Evolutionary conservation across 768 basidiomycete genomes (phyloP).

Genomic region (Xanthoconium stramineum): DNA sequence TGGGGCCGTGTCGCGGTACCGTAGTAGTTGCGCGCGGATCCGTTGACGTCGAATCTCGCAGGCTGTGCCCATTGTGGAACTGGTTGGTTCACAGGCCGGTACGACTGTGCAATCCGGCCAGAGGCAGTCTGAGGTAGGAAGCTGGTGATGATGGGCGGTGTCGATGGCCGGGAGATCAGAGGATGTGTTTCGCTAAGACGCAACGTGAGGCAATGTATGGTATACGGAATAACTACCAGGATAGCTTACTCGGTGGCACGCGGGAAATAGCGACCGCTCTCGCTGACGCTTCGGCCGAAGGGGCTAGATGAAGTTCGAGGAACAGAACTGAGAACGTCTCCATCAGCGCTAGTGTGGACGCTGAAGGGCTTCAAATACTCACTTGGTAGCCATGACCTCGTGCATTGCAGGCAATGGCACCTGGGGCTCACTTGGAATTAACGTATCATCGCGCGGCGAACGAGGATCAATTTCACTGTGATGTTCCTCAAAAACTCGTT

Average conservation of each 20-base stretch:
- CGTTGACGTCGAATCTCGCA: slow-evolving; percentile 25
- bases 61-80: slow-evolving; percentile 29
- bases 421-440: slow-evolving; percentile 26
- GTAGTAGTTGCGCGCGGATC: slow-evolving; percentile 30
- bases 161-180: slow-evolving; percentile 40
- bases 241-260: slow-evolving; percentile 26
- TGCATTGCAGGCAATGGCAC: slow-evolving; percentile 33
- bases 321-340: slow-evolving; percentile 8
- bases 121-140: slow-evolving; percentile 19
- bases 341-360: background rate
- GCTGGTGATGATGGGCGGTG: slow-evolving; percentile 27
- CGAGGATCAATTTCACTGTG: slow-evolving; percentile 26
- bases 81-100: slow-evolving; percentile 27
- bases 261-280: slow-evolving; percentile 8
- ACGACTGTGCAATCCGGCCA: slow-evolving; percentile 24
- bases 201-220: background rate
- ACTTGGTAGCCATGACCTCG: slow-evolving; percentile 31
- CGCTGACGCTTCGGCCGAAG: slow-evolving; percentile 18
- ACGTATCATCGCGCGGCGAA: slow-evolving; percentile 31
- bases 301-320: slow-evolving; percentile 16
- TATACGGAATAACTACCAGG: no score
- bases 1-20: slow-evolving; percentile 26
- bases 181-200: slow-evolving; percentile 50
- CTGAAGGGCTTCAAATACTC: background rate
- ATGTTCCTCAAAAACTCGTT: background rate